Evolutionary conservation across 495 filamentous ascomycete genomes (phyloP).

Genomic region (Aspergillus biplanus): DNA sequence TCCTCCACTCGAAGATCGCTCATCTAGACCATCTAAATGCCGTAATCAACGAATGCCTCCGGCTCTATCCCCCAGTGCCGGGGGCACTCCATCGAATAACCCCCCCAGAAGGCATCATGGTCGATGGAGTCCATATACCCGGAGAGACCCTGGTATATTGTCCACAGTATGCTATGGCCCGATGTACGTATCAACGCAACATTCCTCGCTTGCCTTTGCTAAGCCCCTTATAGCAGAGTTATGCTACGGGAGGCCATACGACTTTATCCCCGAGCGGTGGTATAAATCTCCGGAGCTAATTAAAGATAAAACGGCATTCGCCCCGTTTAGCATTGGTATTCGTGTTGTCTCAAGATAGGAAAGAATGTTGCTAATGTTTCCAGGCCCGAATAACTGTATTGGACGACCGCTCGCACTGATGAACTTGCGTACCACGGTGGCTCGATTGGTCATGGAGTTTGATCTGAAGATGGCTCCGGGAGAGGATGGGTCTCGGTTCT

Average conservation of each 20-base stretch:
- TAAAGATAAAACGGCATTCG: conserved; percentile 48
- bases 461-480: conserved; percentile 18
- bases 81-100: conserved; percentile 41
- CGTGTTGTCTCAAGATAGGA: neutral
- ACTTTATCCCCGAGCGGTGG: conserved; percentile 63
- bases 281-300: conserved; percentile 48
- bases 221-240: conserved; percentile 26
- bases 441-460: conserved; percentile 21
- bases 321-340: conserved; percentile 45
- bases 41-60: conserved; percentile 47
- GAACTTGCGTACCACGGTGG: conserved; percentile 24
- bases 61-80: conserved; percentile 34
- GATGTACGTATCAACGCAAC: conserved; percentile 25
- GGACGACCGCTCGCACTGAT: conserved; percentile 21
- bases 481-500: conserved; percentile 14
- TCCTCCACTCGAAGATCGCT: conserved; percentile 26
- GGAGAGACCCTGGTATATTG: conserved; percentile 42
- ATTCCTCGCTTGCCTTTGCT: neutral
- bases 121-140: conserved; percentile 51
- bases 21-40: conserved; percentile 41
- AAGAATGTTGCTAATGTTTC: neutral
- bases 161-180: conserved; percentile 40
- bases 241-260: conserved; percentile 37
- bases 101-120: conserved; percentile 48
- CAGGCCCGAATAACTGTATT: conserved; percentile 22